Evolutionary conservation across 257 asterid species (phyloP).

Genomic region (Osmanthus fragrans): DNA sequence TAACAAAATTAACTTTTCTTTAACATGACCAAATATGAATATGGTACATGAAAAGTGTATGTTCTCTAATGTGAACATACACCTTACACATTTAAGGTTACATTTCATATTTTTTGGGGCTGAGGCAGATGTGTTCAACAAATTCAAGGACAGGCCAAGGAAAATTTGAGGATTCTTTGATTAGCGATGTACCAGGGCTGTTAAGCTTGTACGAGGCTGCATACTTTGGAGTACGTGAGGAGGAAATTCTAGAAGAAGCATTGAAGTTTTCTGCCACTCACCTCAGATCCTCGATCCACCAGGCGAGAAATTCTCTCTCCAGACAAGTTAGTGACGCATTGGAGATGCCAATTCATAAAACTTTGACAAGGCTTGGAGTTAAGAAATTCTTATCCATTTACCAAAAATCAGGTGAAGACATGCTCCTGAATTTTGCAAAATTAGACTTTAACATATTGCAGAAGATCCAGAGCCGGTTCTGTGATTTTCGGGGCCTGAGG

Average conservation of each 20-base stretch:
- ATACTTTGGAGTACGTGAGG: conserved; percentile 16
- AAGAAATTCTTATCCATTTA: conserved; percentile 24
- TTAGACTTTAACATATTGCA: conserved; percentile 34
- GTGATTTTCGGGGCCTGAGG: too few species aligned
- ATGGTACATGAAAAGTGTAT: too few species aligned
- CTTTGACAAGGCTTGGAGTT: conserved; percentile 21
- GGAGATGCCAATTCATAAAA: conserved; percentile 22
- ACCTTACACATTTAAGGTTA: too few species aligned
- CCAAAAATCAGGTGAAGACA: conserved; percentile 9
- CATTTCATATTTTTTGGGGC: too few species aligned
- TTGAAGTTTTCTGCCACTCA: conserved; percentile 20
- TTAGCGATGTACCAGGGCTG: conserved; percentile 17
- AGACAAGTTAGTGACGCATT: conserved; percentile 20
- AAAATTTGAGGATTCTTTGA: conserved; percentile 7
- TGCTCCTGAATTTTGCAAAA: conserved; percentile 30
- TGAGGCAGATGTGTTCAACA: conserved; percentile 28
- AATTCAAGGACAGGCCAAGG: conserved; percentile 24
- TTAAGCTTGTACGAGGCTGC: conserved; percentile 41
- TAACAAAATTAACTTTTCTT: too few species aligned
- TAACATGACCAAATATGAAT: too few species aligned
- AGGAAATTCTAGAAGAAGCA: conserved; percentile 29
- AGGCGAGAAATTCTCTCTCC: not conserved
- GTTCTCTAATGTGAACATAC: too few species aligned
- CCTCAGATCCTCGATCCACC: conserved; percentile 5
- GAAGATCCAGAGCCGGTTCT: too few species aligned